Conservation (phyloP, 1,284 basidiomycete genomes). For the Rhodofomes roseus region DNA sequence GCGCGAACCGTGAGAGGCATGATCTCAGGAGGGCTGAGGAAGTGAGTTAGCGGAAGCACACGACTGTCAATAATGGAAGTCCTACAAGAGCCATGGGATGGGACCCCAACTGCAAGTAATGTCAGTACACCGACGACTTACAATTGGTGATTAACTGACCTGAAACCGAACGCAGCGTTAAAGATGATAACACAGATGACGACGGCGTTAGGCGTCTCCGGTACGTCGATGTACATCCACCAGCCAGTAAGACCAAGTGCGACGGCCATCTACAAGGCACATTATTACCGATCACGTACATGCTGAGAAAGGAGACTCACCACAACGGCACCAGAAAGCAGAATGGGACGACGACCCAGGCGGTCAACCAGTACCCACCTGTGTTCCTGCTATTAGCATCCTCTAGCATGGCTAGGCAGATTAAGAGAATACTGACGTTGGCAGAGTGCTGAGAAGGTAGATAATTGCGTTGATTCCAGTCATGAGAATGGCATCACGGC, state of each 20-base stretch:
- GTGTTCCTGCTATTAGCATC: slow-evolving; percentile 5
- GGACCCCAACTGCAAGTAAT: slow-evolving; percentile 18
- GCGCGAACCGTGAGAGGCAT: slow-evolving; percentile 88
- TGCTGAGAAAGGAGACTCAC: slow-evolving; percentile 39
- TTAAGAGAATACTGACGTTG: slow-evolving; percentile 52
- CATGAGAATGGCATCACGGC: slow-evolving; percentile 96
- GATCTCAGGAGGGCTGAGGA: slow-evolving; percentile 52
- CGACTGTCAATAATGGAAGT: slow-evolving; percentile 41
- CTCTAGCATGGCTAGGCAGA: slow-evolving; percentile 19
- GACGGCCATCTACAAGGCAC: slow-evolving; percentile 61
- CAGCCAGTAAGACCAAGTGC: slow-evolving; percentile 79
- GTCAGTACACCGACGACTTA: neutral
- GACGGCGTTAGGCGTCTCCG: slow-evolving; percentile 83
- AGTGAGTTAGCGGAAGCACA: neutral
- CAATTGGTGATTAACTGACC: slow-evolving; percentile 28
- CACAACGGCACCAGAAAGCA: slow-evolving; percentile 88
- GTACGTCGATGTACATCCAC: slow-evolving; percentile 92
- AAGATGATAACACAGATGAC: slow-evolving; percentile 91
- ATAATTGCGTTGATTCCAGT: slow-evolving; percentile 92
- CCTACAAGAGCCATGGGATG: slow-evolving; percentile 73
- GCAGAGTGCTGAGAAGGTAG: slow-evolving; percentile 81
- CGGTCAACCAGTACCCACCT: slow-evolving; percentile 96
- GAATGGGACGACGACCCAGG: slow-evolving; percentile 86
- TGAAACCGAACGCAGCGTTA: slow-evolving; percentile 92
- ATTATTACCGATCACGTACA: neutral